Evolutionary conservation across 352 stramenopile genomes (phyloP), one percentile per base, ranked within the genome.

Genomic region (Peronospora tabacina): DNA sequence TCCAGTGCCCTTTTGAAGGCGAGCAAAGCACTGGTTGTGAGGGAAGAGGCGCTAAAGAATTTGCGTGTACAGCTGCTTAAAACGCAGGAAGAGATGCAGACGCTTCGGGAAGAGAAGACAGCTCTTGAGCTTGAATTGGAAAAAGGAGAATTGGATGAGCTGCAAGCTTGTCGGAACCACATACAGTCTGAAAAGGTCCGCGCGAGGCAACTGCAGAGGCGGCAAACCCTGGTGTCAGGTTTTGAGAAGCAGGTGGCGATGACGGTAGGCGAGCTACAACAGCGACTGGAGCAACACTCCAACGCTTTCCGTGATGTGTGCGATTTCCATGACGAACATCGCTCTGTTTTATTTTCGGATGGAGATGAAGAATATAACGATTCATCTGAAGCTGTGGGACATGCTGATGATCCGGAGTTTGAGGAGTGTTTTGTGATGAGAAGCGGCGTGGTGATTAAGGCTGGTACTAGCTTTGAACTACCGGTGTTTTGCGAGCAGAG

Each of bases 391-490:
- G 42, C 2, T 34, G 22, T 8, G 16, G 33, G 15, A 12, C 15
- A 52, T 13, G 22, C 34, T 19, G 19, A 29, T 10, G 42, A 59
- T 5, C n/a, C 45, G 3, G 66, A 73, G 44, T 83, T 77, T 49
- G 74, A 91, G 49, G 75, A 87, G 48, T 84, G 62, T 42, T 49
- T 88, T 2, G 73, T 82, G 3, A 71, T 92, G 58, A 83, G 75
- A 7, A 90, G 78, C 16, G 78, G 81, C 4, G 81, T 90, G 1
- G 70, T 87, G 39, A 75, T 92, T 40, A 92, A 92, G 50, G 81
- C 81, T 36, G 81, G 81, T 5, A 49, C 75, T 12, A 73, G 49
- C 19, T 92, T 92, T 43, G 52, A 75, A 39, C 57, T 92, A 9
- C 81, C 81, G 0, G 75, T 92, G 3, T 69, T 89, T 17, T 90